Conservation (phyloP, 345 rosid genomes). For the Noccaea caerulescens region DNA sequence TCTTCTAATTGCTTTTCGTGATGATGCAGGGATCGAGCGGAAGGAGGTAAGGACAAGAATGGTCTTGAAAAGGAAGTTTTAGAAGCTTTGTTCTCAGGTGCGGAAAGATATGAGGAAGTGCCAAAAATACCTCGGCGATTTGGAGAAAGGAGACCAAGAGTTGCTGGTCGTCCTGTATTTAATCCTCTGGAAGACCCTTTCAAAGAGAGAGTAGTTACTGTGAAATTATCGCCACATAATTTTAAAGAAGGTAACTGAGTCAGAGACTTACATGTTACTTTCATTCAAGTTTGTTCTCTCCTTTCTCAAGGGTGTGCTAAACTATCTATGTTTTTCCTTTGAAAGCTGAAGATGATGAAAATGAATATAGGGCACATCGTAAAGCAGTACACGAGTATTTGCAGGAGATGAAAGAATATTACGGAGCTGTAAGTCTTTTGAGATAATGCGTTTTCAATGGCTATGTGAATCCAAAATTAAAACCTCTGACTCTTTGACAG, state of each 20-base stretch:
- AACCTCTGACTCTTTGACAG: constrained; percentile 45
- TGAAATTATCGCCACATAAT: constrained; percentile 33
- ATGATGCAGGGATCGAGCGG: constrained; percentile 48
- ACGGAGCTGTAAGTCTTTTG: constrained; percentile 57
- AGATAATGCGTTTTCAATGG: constrained; percentile 7
- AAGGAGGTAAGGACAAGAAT: constrained; percentile 38
- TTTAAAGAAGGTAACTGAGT: constrained; percentile 47
- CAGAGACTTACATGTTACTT: constrained; percentile 13
- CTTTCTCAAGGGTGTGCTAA: constrained; percentile 19
- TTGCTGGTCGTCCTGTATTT: constrained; percentile 43
- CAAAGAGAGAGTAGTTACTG: constrained; percentile 36
- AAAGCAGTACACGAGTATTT: constrained; percentile 62
- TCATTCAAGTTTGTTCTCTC: constrained; percentile 19
- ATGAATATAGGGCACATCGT: constrained; percentile 54
- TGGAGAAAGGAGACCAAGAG: constrained; percentile 45
- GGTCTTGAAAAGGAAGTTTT: constrained; percentile 57
- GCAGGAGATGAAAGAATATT: constrained; percentile 63
- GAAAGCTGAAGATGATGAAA: constrained; percentile 52
- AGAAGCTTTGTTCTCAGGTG: constrained; percentile 51
- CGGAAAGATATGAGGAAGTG: constrained; percentile 46
- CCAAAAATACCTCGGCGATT: constrained; percentile 34
- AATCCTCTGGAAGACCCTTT: constrained; percentile 49
- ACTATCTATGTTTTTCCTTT: constrained; percentile 30
- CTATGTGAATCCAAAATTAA: constrained; percentile 28
- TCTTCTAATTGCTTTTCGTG: constrained; percentile 16